Percentiles rank a stretch among this genome's conserved stretches.
Conservation (phyloP, 2,329 filamentous ascomycete species). For the Claviceps fusiformis region DNA sequence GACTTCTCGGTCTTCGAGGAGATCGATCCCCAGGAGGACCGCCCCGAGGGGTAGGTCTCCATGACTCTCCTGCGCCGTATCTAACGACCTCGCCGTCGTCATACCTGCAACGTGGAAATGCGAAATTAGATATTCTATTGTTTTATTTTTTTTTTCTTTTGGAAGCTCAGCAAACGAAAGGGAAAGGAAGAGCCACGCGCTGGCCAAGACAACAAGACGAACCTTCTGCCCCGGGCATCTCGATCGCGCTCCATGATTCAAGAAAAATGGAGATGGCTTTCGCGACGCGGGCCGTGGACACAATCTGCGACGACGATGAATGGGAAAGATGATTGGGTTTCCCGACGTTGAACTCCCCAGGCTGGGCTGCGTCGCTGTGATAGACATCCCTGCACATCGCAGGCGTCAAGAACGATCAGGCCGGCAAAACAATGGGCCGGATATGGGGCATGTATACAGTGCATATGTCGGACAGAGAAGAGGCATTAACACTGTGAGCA, state of each 20-base stretch:
- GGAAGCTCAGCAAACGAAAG: background rate
- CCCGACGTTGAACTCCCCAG: background rate
- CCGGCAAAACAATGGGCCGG: background rate
- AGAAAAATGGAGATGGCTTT: background rate
- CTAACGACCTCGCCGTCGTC: conserved; percentile 49
- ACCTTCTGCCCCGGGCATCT: conserved; percentile 22
- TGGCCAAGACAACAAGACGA: background rate
- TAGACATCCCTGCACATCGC: background rate
- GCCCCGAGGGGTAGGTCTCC: conserved; percentile 40
- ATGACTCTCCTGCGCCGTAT: conserved; percentile 49
- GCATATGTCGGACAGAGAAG: background rate
- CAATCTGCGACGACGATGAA: background rate
- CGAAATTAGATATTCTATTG: conserved; percentile 1
- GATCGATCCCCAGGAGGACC: conserved; percentile 25
- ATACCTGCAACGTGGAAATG: conserved; percentile 26
- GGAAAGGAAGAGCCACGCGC: background rate
- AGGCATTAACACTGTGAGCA: background rate
- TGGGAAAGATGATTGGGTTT: background rate
- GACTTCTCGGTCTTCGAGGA: conserved; percentile 18
- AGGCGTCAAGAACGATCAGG: background rate
- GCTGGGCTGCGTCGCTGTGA: background rate
- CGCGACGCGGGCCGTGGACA: background rate
- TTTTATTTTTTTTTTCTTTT: too few species aligned
- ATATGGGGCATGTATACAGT: background rate
- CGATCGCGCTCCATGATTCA: conserved; percentile 24